Percentiles rank a stretch among this genome's conserved stretches.
These are phyloP conservation scores for Microascus cirrosus DNA, from an alignment of 2,329 filamentous ascomycete genomes.

Conservation along the genomic window DNA sequence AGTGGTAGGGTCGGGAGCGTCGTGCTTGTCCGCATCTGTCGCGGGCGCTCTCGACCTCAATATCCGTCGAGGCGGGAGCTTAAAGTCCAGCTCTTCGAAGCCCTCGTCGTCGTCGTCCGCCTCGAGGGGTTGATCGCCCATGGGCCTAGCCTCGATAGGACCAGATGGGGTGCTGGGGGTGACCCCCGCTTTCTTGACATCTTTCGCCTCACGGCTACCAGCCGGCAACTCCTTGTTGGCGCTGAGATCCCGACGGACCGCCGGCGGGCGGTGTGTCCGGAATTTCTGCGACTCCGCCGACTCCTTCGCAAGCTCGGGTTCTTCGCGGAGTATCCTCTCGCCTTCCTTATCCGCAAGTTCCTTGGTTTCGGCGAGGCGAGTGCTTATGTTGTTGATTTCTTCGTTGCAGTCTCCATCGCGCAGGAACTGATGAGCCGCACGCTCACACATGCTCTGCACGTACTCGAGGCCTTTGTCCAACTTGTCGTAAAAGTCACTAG, in stretches of 20 bases:
- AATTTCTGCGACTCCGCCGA: constrained; percentile 25
- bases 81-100: background rate
- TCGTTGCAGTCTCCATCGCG: constrained; percentile 74
- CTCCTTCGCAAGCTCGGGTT: constrained; percentile 30
- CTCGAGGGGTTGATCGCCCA: background rate
- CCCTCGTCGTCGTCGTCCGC: constrained; percentile 1
- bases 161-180: background rate
- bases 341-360: constrained; percentile 50
- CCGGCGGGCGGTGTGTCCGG: constrained; percentile 39
- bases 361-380: constrained; percentile 52
- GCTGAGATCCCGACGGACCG: constrained; percentile 35
- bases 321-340: constrained; percentile 41
- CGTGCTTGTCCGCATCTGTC: background rate
- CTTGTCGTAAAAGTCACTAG: constrained; percentile 51
- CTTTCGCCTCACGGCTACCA: background rate
- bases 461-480: constrained; percentile 71
- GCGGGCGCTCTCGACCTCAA: background rate
- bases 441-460: constrained; percentile 73
- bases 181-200: background rate
- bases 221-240: constrained; percentile 8
- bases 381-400: constrained; percentile 61
- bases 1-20: background rate
- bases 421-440: constrained; percentile 81
- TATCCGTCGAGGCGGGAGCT: background rate
- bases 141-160: background rate